These are phyloP conservation scores for Solanum appendiculatum DNA, from an alignment of 257 asterid genomes.

Conservation along the genomic window DNA sequence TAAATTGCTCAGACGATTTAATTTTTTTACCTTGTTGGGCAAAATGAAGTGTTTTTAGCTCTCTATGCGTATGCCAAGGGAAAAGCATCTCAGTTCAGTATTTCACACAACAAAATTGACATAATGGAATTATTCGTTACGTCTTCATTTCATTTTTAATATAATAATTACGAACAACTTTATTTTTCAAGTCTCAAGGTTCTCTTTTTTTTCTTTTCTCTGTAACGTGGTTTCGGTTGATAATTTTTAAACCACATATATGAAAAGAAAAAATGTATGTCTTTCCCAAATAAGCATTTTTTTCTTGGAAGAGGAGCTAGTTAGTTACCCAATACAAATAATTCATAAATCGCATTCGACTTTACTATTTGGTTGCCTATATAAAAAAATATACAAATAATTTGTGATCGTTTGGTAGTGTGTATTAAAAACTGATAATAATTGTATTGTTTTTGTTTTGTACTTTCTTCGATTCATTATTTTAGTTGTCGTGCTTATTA, in stretches of 20 bases:
- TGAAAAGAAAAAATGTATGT: not conserved
- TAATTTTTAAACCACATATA: not conserved
- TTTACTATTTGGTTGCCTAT: no score
- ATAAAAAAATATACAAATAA: no score
- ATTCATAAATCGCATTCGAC: no score
- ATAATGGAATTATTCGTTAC: not conserved
- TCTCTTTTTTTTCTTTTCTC: not conserved
- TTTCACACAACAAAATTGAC: not conserved
- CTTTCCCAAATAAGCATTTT: not conserved
- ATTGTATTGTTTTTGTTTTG: no score
- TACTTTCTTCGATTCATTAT: not conserved
- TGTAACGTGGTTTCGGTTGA: not conserved
- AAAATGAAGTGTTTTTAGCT: not conserved
- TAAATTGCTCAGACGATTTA: not conserved
- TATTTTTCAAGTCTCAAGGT: not conserved
- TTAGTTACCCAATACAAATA: not conserved
- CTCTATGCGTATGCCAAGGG: not conserved
- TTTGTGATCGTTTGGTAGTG: no score
- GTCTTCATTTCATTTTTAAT: not conserved
- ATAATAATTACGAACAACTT: not conserved
- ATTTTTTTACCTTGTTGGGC: not conserved
- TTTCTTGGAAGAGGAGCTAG: not conserved
- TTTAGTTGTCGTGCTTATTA: no score
- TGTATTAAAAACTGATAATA: no score
- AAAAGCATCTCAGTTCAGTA: not conserved